phyloP scores from a whole-genome alignment of 2,329 filamentous ascomycete genomes.

The Chaetomiaceae sp. region DNA sequence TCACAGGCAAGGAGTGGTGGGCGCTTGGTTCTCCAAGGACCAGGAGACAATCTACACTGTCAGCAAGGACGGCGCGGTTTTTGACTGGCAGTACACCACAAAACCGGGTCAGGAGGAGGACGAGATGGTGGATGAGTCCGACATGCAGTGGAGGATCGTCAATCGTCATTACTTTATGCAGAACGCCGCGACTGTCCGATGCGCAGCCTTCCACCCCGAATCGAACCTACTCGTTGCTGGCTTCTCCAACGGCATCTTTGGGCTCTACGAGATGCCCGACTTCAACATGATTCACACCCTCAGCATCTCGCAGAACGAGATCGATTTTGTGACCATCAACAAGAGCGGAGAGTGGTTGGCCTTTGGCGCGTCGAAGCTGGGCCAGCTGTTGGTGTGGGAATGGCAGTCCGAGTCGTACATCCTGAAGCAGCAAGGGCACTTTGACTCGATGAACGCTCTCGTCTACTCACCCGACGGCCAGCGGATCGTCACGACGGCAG shows the following conservation, averaged over 20 bases:
- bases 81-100: constrained; percentile 81
- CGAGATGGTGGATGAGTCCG: constrained; percentile 56
- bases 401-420: constrained; percentile 99
- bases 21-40: constrained; percentile 94
- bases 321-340: constrained; percentile 92
- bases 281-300: constrained; percentile 91
- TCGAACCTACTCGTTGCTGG: constrained; percentile 93
- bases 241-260: constrained; percentile 92
- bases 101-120: constrained; percentile 54
- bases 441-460: constrained; percentile 90
- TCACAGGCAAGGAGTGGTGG: constrained; percentile 83
- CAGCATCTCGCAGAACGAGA: constrained; percentile 94
- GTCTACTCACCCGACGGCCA: constrained; percentile 93
- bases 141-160: constrained; percentile 86
- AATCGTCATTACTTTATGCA: constrained; percentile 93
- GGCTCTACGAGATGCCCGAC: constrained; percentile 90
- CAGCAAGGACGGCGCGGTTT: constrained; percentile 95
- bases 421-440: constrained; percentile 94
- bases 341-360: constrained; percentile 94
- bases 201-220: constrained; percentile 80
- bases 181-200: constrained; percentile 78
- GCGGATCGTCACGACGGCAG: constrained; percentile 85
- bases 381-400: constrained; percentile 97
- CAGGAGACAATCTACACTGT: constrained; percentile 96
- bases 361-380: constrained; percentile 90